Evolutionary conservation across 805 yeast species (phyloP), one percentile per base, ranked within the genome.

Genomic region (Candida lessepsii): DNA sequence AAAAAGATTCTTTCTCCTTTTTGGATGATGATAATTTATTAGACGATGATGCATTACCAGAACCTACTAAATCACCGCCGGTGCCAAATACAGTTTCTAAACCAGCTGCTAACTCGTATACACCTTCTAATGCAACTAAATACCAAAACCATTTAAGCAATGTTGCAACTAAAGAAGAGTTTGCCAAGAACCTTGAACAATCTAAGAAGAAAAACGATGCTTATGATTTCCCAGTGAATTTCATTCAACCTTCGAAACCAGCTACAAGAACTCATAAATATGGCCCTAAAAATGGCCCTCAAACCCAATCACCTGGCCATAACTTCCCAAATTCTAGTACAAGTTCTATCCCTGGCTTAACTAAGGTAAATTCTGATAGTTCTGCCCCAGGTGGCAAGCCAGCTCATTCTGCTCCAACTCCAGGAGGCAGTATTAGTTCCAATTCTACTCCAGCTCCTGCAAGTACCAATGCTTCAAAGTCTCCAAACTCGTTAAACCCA

Each of bases 171-270:
- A 13, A 33, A 11, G 20, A 35, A 15, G 46, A 50, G 7, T 47
- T 49, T 30, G 42, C 33, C 4, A 45, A 51, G 40, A 65, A 67
- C 34, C 53, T 78, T 13, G 67, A 65, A 39, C 61, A 59, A n/a
- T 65, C 66, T 28, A 80, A 81, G 57, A 73, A 75, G 50, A 81
- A 78, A 54, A 75, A 81, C n/a, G 87, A 83, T 61, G 88, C 89
- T 0, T 84, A 82, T 50, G 93, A 84, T 53, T 82, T 84, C 52
- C 91, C 91, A 1, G 62, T 67, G 15, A 78, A 70, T 32, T 55
- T 84, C 31, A 60, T 82, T 9, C 61, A 72, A 1, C 67, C 51
- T 45, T 49, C 35, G 16, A 40, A 37, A 14, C 63, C 75, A 52
- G 51, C 73, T 47, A 47, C 72, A 56, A 32, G 76, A 56, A 38